Base-by-base conservation (phyloP, 148 eudicot species). In the Vaccinium vitisidaea region DNA sequence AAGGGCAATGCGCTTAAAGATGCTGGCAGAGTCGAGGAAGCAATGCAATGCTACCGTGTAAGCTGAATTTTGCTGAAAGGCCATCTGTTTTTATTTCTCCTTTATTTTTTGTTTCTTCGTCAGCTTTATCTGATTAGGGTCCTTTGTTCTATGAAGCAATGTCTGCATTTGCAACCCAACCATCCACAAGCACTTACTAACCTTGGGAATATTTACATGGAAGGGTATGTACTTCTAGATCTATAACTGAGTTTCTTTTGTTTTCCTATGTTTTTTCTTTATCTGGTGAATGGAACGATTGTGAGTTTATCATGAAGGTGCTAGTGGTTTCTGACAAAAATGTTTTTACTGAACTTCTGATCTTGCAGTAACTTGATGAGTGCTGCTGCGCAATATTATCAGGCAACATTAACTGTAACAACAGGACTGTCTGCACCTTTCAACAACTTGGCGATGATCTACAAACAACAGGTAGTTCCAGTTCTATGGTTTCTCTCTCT, bases 181-280 rank as follows among this genome's bases (percentile, higher is more conserved):
- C 99, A 97, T 86, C 98, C 99, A 48, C 99, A 95, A 84, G 98
- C 99, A 50, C 91, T 97, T 15, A 95, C 98, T 50, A 97, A 95
- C 89, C 96, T 97, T 82, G 99, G 99, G 56, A 97, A 97, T 89
- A 93, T 95, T 65, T 97, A 97, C 85, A 93, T 97, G 99, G 98
- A 95, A 84, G 93, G 98, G 99, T 97, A 92, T 36, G 85, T 65
- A 23, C 74, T 15, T 77, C 46, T 16, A 9, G 56, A 84, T 86
- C 15, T 46, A 21, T 77, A 58, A 5, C 11, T 79, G 59, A 52
- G 21, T 75, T 55, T 83, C 12, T 39, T 79, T 79, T 78, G 12
- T 4, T 10, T 63, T 78, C 18, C 16, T 11, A 49, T 76, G 50
- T 50, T n/a, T 75, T 18, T 75, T 2, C 8, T 73, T 65, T 56